phyloP scores from a whole-genome alignment of 2,329 filamentous ascomycete genomes.

The Cercospora canescens region DNA sequence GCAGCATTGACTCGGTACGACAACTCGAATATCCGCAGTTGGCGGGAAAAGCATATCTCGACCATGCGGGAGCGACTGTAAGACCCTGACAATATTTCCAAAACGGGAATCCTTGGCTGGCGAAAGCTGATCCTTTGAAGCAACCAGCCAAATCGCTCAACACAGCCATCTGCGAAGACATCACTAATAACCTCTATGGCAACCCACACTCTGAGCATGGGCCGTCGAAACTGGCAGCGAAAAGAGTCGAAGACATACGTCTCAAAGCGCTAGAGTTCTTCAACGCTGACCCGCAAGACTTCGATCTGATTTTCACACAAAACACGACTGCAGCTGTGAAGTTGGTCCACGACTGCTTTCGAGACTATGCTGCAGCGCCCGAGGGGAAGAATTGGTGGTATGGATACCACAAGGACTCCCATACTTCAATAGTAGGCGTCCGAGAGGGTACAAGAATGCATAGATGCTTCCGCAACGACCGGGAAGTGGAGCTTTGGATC shows the following conservation, averaged over 20 bases:
- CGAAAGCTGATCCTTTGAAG: slow-evolving; percentile 28
- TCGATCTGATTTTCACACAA: slow-evolving; percentile 84
- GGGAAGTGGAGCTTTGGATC: slow-evolving; percentile 66
- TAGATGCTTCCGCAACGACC: slow-evolving; percentile 65
- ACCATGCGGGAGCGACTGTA: slow-evolving; percentile 82
- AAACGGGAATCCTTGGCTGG: neutral
- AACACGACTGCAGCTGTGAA: slow-evolving; percentile 91
- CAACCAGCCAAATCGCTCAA: slow-evolving; percentile 68
- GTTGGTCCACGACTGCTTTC: slow-evolving; percentile 74
- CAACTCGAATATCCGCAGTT: slow-evolving; percentile 48
- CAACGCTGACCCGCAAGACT: slow-evolving; percentile 75
- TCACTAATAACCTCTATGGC: slow-evolving; percentile 76
- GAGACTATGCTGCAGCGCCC: slow-evolving; percentile 48
- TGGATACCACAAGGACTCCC: slow-evolving; percentile 76
- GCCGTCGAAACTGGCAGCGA: slow-evolving; percentile 74
- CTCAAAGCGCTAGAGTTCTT: slow-evolving; percentile 74
- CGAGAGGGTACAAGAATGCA: slow-evolving; percentile 67
- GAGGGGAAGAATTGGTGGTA: slow-evolving; percentile 41
- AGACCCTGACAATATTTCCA: neutral
- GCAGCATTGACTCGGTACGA: slow-evolving; percentile 47
- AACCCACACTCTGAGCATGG: slow-evolving; percentile 86
- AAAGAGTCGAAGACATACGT: slow-evolving; percentile 73
- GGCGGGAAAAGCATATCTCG: slow-evolving; percentile 62
- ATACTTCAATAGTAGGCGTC: slow-evolving; percentile 82
- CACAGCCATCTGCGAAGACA: slow-evolving; percentile 71